These are phyloP conservation scores for Fomitopsis palustris DNA, from an alignment of 1,284 basidiomycete species.

Conservation along the genomic window DNA sequence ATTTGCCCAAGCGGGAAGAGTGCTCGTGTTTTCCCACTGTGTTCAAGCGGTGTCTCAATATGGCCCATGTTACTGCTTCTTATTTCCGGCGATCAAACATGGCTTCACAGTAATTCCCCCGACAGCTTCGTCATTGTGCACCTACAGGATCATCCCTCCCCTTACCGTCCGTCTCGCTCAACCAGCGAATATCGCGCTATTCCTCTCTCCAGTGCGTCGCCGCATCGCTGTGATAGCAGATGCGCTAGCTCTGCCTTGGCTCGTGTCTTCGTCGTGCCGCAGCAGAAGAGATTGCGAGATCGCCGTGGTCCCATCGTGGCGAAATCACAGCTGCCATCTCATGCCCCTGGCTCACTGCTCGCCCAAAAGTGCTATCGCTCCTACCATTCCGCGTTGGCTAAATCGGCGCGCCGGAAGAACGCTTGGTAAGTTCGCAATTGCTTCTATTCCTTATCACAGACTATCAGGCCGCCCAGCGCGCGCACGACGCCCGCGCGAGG, in stretches of 20 bases:
- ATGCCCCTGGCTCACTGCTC: not conserved
- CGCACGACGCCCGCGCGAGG: not conserved
- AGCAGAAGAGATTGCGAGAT: not conserved
- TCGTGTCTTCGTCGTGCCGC: not conserved
- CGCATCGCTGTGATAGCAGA: not conserved
- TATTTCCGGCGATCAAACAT: not conserved
- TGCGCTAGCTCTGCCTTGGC: not conserved
- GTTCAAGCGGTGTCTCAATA: not conserved
- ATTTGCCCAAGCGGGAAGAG: not conserved
- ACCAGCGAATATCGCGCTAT: not conserved
- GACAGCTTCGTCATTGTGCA: conserved; percentile 1
- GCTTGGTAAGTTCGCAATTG: not conserved
- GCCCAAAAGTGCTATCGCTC: not conserved
- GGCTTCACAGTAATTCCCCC: not conserved
- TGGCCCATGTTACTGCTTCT: not conserved
- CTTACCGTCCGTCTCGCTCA: not conserved
- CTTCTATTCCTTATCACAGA: not conserved
- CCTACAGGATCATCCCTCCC: not conserved
- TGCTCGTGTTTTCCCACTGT: not conserved
- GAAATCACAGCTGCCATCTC: not conserved
- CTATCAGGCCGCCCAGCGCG: not conserved
- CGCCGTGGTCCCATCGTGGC: conserved; percentile 5
- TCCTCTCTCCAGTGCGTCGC: not conserved
- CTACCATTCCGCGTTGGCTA: not conserved
- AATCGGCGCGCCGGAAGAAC: not conserved